Conservation (phyloP, 768 basidiomycete genomes). For the Mycena vitilis region DNA sequence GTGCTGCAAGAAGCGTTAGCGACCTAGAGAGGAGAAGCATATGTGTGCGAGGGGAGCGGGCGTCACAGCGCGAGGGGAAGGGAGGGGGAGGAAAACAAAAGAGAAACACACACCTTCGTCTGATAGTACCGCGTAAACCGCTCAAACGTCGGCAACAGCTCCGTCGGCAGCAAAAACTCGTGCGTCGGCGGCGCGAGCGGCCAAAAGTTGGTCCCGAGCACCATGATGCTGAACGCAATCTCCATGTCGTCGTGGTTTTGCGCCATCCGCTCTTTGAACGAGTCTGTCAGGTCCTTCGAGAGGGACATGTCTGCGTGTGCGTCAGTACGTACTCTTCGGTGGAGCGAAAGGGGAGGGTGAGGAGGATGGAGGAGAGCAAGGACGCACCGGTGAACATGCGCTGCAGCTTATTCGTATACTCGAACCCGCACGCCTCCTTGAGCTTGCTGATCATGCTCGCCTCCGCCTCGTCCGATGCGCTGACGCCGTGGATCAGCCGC, state of each 20-base stretch:
- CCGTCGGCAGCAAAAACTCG: slow-evolving; percentile 89
- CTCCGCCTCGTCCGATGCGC: slow-evolving; percentile 96
- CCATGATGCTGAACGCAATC: slow-evolving; percentile 92
- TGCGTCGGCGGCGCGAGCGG: slow-evolving; percentile 85
- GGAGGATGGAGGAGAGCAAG: background rate
- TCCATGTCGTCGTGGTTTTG: slow-evolving; percentile 84
- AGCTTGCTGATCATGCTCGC: slow-evolving; percentile 98
- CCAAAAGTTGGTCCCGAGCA: slow-evolving; percentile 97
- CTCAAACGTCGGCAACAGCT: slow-evolving; percentile 89
- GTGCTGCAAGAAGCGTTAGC: slow-evolving; percentile 65
- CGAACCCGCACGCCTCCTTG: slow-evolving; percentile 96
- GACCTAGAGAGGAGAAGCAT: too few relatives aligned
- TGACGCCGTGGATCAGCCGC: slow-evolving; percentile 90
- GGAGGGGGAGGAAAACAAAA: background rate
- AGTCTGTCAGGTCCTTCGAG: slow-evolving; percentile 94
- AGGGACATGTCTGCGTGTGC: slow-evolving; percentile 82
- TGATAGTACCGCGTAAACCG: slow-evolving; percentile 95
- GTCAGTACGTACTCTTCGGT: background rate
- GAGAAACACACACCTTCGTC: slow-evolving; percentile 38
- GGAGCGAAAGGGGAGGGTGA: background rate
- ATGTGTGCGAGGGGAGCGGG: too few relatives aligned
- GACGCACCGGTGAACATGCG: slow-evolving; percentile 92
- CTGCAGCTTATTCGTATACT: slow-evolving; percentile 95
- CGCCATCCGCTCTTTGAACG: slow-evolving; percentile 94
- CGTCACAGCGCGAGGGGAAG: background rate